Percentiles rank a stretch among this genome's conserved stretches.
Evolutionary conservation across 2,329 filamentous ascomycete species (phyloP).

Genomic region (Botrytis fragariae): DNA sequence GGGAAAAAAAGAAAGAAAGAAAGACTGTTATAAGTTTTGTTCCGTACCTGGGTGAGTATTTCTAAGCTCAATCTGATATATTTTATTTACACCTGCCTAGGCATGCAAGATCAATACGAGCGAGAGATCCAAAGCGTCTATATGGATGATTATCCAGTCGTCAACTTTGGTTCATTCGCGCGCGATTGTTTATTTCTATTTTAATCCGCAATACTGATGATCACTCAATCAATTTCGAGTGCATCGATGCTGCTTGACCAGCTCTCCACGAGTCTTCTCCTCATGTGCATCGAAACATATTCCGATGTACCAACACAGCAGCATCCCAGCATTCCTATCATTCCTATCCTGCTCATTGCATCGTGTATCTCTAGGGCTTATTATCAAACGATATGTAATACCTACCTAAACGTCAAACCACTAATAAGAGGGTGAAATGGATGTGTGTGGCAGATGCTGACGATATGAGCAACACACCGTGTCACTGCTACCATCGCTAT

Average conservation of each 20-base stretch:
- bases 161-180: not conserved
- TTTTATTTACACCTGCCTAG: not conserved
- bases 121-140: not conserved
- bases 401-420: not conserved
- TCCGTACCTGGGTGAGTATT: too few species aligned
- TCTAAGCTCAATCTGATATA: not conserved
- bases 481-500: not conserved
- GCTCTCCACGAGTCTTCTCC: not conserved
- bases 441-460: conserved; percentile 16
- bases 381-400: not conserved
- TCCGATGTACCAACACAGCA: not conserved
- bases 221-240: not conserved
- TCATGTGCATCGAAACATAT: not conserved
- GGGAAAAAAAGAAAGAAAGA: not conserved
- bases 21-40: not conserved
- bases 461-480: not conserved
- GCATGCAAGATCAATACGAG: not conserved
- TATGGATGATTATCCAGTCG: not conserved
- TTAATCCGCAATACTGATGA: not conserved
- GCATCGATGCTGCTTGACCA: not conserved
- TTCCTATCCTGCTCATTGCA: not conserved
- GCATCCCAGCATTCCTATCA: not conserved
- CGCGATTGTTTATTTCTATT: not conserved
- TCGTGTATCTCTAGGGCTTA: not conserved
- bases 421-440: not conserved